Base-by-base conservation (phyloP, 2,329 filamentous ascomycete genomes). In the Phyllosticta citriasiana region DNA sequence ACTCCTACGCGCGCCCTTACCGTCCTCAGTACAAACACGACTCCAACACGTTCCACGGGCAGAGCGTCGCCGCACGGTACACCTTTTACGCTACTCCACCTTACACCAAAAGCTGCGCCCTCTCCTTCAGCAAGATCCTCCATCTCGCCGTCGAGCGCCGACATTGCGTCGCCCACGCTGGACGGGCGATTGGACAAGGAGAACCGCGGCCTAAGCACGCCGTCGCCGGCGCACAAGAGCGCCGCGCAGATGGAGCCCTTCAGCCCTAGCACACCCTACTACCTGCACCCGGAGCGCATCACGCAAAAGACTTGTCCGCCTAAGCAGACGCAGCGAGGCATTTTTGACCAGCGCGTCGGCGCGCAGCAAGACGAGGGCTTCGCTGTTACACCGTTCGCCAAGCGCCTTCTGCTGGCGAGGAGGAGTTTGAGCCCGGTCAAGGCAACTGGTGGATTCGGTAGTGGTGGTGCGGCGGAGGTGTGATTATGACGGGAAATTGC, bases 241-340 rank as follows among this genome's bases (percentile, higher is more conserved):
- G 24, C 30, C 19, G 52, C 24, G 10, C 50, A 57, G 57, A 47
- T n/a, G 14, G 40, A 47, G 40, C 26, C 52, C 51, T 58, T 59
- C 61, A 77, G 75, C 4, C 79, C 74, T 2, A 74, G 70, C 12
- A 80, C 76, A 7, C 79, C 77, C 22, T 80, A 76, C 66, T 78
- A 76, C 64, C 69, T 76, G 25, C 75, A 76, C 64, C 75, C 72
- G 47, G 71, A 72, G 63, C 71, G 72, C 40, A 65, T 80, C 16
- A 73, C 79, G 2, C 80, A 82, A 61, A 77, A 80, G 67, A 83
- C 81, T 0, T 80, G 79, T 62, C 82, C 82, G 1, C 79, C 80
- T 0, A 83, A 83, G 67, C 78, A 80, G 66, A 33, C 16, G 24
- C 51, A 57, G 12, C 58, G 55, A 47, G 55, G 59, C 12, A 14